Conservation (phyloP, 768 basidiomycete species). For the Sistotremastrum suecicum region DNA sequence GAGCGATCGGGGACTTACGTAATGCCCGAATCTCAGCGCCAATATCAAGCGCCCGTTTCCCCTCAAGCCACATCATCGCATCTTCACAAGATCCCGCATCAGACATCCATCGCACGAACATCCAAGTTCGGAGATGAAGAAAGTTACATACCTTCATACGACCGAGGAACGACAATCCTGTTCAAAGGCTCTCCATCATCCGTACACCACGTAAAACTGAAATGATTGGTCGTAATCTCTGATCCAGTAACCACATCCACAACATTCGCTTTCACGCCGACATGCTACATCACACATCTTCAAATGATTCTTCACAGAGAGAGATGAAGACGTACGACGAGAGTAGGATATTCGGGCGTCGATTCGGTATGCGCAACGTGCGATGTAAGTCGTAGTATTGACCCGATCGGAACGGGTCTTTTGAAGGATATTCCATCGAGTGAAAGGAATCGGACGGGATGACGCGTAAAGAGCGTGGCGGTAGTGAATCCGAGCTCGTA, state of each 20-base stretch:
- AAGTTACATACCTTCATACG: constrained; percentile 43
- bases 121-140: constrained; percentile 7
- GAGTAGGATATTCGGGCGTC: constrained; percentile 33
- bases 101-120: constrained; percentile 10
- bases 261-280: constrained; percentile 57
- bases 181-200: constrained; percentile 23
- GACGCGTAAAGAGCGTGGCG: constrained; percentile 51
- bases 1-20: background rate
- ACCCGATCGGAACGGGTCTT: constrained; percentile 73
- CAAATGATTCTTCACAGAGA: background rate
- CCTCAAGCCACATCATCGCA: constrained; percentile 78
- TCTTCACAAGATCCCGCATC: constrained; percentile 28
- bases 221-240: constrained; percentile 61
- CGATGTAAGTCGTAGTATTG: constrained; percentile 60
- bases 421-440: constrained; percentile 71
- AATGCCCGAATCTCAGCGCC: constrained; percentile 48
- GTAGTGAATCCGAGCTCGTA: constrained; percentile 73
- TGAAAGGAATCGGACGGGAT: constrained; percentile 53
- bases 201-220: constrained; percentile 58
- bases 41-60: constrained; percentile 53
- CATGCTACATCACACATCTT: constrained; percentile 32
- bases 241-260: constrained; percentile 51
- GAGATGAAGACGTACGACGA: constrained; percentile 36
- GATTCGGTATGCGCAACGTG: constrained; percentile 46
- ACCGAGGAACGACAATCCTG: constrained; percentile 47